Conservation (phyloP, 768 basidiomycete genomes). For the Pisolithus marmoratus region DNA sequence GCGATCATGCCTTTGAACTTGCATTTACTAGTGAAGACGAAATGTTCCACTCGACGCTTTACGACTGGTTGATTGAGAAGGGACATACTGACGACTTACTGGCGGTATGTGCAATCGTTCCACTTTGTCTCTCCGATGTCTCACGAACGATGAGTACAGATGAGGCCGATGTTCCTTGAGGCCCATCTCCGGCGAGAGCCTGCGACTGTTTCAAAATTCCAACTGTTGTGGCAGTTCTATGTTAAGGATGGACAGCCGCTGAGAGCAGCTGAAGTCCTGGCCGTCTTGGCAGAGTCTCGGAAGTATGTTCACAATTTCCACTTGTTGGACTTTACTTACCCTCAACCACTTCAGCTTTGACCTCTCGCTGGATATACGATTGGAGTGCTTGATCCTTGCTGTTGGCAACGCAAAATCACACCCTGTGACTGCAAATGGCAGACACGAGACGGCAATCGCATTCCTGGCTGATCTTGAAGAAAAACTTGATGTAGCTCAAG, state of each 20-base stretch:
- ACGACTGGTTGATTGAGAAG: constrained; percentile 86
- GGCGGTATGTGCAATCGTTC: constrained; percentile 52
- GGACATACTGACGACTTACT: constrained; percentile 83
- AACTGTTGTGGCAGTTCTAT: constrained; percentile 96
- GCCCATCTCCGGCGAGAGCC: constrained; percentile 82
- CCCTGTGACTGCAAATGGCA: constrained; percentile 67
- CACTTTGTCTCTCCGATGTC: constrained; percentile 1
- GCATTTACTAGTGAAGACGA: constrained; percentile 84
- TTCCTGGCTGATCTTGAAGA: constrained; percentile 96
- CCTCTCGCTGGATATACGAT: constrained; percentile 61
- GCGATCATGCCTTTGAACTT: constrained; percentile 79
- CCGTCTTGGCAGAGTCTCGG: constrained; percentile 75
- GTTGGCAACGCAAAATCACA: constrained; percentile 96
- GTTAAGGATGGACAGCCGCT: constrained; percentile 86
- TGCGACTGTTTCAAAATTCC: constrained; percentile 70
- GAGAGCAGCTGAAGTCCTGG: constrained; percentile 83
- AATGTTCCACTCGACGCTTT: constrained; percentile 89
- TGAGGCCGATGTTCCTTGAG: constrained; percentile 85
- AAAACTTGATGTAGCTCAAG: constrained; percentile 93
- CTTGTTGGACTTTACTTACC: not conserved
- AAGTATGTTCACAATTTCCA: constrained; percentile 44
- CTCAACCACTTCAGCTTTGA: constrained; percentile 44
- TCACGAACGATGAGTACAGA: constrained; percentile 37
- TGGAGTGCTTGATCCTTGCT: constrained; percentile 91
- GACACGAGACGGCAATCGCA: constrained; percentile 86